Evolutionary conservation across 441 rosid species (phyloP), one percentile per base, ranked within the genome.

Genomic region (Euphorbia celastroides): DNA sequence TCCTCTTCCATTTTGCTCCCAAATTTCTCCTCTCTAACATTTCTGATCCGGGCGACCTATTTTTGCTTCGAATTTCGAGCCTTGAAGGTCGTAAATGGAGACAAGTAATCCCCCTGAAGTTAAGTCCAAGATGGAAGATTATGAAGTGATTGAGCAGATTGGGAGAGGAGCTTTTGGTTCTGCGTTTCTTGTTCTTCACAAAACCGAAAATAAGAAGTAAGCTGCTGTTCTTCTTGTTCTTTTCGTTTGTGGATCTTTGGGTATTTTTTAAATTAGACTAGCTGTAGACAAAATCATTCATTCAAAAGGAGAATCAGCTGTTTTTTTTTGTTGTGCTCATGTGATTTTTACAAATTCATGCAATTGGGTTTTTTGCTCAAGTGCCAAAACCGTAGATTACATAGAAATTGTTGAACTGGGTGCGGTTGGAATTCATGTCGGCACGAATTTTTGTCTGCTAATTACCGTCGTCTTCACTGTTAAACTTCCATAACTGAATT

Each of bases 121-220:
- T 42, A 83, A 79, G 84, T 82, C 87, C 57, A 88, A 82, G 79
- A 79, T 82, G 83, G 88, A 88, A 68, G 90, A 80, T 74, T 94
- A 85, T 77, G 83, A 82, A 77, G 80, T 89, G 31, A 70, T 89
- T 54, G 93, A 91, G 77, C 96, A 91, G 82, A 90, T 88, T 77
- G 88, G 86, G 56, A 85, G 90, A 75, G 92, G 93, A 65, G 80
- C 97, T 41, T 91, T 81, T 71, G 84, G 89, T 59, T 79, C 99
- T 59, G 92, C 97, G 72, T 91, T 88, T 80, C 87, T 93, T 34
- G 84, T 93, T 76, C 89, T 85, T 12, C 96, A 89, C 72, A 78
- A 83, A 70, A 67, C 71, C 55, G 88, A 93, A 73, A 82, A 81
- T 57, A 88, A 76, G 72, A 89, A 80, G 97, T 86, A 77, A 80